These are phyloP conservation scores for Termitomyces heimii DNA, from an alignment of 768 basidiomycete genomes.

Conservation along the genomic window DNA sequence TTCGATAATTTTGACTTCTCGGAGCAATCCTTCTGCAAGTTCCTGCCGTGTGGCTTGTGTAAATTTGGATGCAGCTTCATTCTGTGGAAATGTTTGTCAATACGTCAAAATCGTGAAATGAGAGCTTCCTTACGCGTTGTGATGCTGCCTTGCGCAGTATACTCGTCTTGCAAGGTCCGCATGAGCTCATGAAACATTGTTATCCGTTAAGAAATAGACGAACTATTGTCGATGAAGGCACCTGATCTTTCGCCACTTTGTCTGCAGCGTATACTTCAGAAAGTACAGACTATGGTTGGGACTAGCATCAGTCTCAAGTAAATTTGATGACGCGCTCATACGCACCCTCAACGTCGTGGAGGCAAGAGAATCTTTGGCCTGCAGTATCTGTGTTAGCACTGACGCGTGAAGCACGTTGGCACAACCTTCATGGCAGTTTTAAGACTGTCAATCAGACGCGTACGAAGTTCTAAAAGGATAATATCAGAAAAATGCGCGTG, in stretches of 20 bases:
- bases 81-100: constrained; percentile 27
- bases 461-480: constrained; percentile 40
- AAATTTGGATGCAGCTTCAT: constrained; percentile 55
- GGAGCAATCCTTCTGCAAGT: constrained; percentile 55
- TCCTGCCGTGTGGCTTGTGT: constrained; percentile 52
- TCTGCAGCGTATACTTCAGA: constrained; percentile 66
- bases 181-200: neutral
- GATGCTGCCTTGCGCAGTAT: constrained; percentile 54
- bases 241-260: constrained; percentile 39
- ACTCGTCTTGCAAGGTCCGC: constrained; percentile 18
- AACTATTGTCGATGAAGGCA: constrained; percentile 44
- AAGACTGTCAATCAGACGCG: constrained; percentile 44
- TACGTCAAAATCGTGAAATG: neutral
- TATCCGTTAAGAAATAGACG: constrained; percentile 5
- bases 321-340: neutral
- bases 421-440: constrained; percentile 67
- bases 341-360: constrained; percentile 57
- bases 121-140: constrained; percentile 44
- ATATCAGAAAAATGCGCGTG: neutral
- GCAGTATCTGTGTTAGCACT: constrained; percentile 5
- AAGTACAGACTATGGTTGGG: constrained; percentile 47
- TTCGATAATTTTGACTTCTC: constrained; percentile 50
- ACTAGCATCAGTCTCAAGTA: neutral
- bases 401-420: neutral
- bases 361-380: constrained; percentile 52